Conservation (phyloP, 1,139 yeast species). For the Blastobotrys raffinosifermentans region DNA sequence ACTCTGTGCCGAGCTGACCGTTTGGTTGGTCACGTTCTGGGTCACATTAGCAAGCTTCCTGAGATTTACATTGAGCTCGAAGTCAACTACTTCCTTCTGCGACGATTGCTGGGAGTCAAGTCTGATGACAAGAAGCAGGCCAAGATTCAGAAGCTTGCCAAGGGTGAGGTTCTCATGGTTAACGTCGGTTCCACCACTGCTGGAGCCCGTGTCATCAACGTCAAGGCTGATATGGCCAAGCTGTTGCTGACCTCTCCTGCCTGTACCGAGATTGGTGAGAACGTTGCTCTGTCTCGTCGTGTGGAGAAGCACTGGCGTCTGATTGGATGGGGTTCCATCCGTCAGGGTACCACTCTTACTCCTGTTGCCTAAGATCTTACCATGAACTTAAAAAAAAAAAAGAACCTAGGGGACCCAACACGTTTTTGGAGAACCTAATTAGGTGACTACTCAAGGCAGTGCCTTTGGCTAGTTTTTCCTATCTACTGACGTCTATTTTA, state of each 20-base stretch:
- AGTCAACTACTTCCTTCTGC: conserved; percentile 90
- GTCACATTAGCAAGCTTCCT: conserved; percentile 94
- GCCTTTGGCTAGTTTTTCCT: too few relatives aligned
- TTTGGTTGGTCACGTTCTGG: conserved; percentile 98
- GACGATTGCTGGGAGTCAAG: conserved; percentile 97
- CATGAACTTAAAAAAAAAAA: neutral
- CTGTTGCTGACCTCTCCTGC: conserved; percentile 95
- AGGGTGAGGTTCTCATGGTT: conserved; percentile 96
- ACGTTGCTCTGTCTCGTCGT: conserved; percentile 98
- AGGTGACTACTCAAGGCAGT: too few relatives aligned
- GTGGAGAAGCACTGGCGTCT: conserved; percentile 99
- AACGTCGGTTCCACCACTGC: conserved; percentile 99
- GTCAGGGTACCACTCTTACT: conserved; percentile 59
- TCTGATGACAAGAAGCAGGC: conserved; percentile 98
- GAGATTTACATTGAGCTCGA: conserved; percentile 95
- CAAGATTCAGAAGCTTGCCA: conserved; percentile 88
- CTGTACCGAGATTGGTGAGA: conserved; percentile 96
- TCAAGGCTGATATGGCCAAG: conserved; percentile 99
- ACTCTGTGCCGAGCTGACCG: conserved; percentile 99
- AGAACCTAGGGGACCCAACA: too few relatives aligned
- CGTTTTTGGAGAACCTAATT: too few relatives aligned
- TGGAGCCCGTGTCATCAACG: conserved; percentile 98
- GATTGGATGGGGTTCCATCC: conserved; percentile 99
- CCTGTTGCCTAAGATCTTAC: conserved; percentile 20
- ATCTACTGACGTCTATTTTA: too few relatives aligned